phyloP scores from a whole-genome alignment of 176 grass and related monocot genomes.

The Carex cristatella region DNA sequence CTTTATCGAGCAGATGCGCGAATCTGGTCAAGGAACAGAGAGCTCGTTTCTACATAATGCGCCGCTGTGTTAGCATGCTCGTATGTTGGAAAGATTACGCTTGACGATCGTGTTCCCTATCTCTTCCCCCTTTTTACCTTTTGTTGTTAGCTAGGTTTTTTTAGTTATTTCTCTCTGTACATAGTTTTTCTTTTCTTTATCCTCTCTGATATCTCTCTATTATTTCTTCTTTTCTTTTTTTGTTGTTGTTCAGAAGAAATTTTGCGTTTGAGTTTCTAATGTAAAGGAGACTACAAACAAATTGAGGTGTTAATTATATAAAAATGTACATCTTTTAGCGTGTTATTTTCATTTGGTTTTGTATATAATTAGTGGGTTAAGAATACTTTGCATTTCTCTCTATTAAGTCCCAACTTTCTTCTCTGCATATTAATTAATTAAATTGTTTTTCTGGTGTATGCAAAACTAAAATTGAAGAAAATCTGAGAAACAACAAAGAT shows the following conservation, averaged over 20 bases:
- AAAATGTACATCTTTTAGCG: constrained; percentile 9
- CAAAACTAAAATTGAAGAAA: background rate
- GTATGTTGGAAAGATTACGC: constrained; percentile 87
- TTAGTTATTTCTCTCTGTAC: constrained; percentile 15
- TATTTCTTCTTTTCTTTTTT: background rate
- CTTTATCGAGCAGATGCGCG: constrained; percentile 73
- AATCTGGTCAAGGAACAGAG: constrained; percentile 86
- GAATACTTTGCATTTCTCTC: background rate
- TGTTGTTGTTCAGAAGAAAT: constrained; percentile 5
- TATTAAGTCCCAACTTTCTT: background rate
- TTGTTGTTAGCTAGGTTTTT: constrained; percentile 4
- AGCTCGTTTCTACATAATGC: constrained; percentile 93
- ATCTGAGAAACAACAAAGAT: background rate
- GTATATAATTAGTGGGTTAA: background rate
- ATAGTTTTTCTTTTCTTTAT: background rate
- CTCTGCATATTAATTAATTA: background rate
- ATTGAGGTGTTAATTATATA: background rate
- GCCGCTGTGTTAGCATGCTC: constrained; percentile 92
- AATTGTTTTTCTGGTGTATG: background rate
- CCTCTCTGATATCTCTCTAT: background rate
- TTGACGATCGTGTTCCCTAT: background rate
- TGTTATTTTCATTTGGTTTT: constrained; percentile 7
- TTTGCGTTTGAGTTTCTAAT: constrained; percentile 12
- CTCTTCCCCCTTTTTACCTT: background rate
- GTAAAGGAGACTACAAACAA: constrained; percentile 5